These are phyloP conservation scores for Lachancea thermotolerans DNA, from an alignment of 805 yeast genomes.

Conservation along the genomic window DNA sequence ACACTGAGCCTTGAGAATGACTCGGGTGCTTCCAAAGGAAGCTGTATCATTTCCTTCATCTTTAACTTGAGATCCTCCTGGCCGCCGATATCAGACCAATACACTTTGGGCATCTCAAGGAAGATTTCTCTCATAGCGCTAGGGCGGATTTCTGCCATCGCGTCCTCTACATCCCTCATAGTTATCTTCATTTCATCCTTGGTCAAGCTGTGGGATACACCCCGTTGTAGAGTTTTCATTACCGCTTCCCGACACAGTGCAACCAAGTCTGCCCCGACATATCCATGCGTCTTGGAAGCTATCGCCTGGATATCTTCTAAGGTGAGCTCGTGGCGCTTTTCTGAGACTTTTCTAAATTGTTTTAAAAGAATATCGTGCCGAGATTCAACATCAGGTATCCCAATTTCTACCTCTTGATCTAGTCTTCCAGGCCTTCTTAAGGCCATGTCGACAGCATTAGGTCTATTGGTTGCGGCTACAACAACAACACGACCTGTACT, in stretches of 20 bases:
- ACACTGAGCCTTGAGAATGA: constrained; percentile 75
- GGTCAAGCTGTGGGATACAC: constrained; percentile 31
- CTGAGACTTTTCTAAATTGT: constrained; percentile 44
- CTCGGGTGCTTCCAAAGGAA: constrained; percentile 79
- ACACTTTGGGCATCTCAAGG: constrained; percentile 87
- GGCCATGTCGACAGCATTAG: constrained; percentile 62
- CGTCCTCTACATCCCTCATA: constrained; percentile 55
- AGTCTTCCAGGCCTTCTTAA: constrained; percentile 82
- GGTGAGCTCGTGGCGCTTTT: constrained; percentile 43
- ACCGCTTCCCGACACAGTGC: constrained; percentile 87
- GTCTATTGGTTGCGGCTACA: constrained; percentile 70
- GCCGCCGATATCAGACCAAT: constrained; percentile 95
- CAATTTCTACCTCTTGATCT: constrained; percentile 84
- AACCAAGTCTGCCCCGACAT: constrained; percentile 92
- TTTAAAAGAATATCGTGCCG: constrained; percentile 64
- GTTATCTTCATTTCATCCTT: constrained; percentile 41
- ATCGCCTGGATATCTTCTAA: constrained; percentile 51
- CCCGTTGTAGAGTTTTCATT: constrained; percentile 69
- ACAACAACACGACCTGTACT: constrained; percentile 57
- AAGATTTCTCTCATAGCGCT: constrained; percentile 96
- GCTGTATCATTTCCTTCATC: constrained; percentile 81
- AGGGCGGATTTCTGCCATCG: constrained; percentile 78
- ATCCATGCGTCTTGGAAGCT: constrained; percentile 86
- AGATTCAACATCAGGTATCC: constrained; percentile 82
- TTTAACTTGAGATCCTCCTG: constrained; percentile 77